phyloP scores from a whole-genome alignment of 257 asterid species.

The Nicotiana attenuata region DNA sequence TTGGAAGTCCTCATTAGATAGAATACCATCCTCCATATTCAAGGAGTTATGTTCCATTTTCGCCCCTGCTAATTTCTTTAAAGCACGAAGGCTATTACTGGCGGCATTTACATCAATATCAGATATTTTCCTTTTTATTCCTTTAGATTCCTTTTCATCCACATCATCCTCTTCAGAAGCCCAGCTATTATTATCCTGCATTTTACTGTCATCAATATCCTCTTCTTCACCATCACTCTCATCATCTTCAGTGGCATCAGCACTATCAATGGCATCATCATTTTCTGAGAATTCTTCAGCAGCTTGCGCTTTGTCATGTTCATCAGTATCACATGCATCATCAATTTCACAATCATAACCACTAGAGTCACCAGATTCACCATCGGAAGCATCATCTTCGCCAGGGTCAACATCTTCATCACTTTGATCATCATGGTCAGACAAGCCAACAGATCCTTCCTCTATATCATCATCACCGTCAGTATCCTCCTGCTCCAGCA shows the following conservation, averaged over 20 bases:
- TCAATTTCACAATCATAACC: conserved; percentile 34
- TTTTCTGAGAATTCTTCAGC: conserved; percentile 32
- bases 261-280: conserved; percentile 32
- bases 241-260: conserved; percentile 25
- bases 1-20: conserved; percentile 90
- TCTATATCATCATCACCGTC: conserved; percentile 44
- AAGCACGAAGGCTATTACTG: conserved; percentile 62
- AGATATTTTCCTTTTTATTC: conserved; percentile 60
- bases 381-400: conserved; percentile 33
- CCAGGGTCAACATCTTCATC: conserved; percentile 26
- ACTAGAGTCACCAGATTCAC: conserved; percentile 28
- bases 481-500: conserved; percentile 50
- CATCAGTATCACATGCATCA: conserved; percentile 25
- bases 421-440: conserved; percentile 29
- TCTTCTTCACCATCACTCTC: conserved; percentile 33
- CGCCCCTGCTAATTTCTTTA: conserved; percentile 70
- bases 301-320: conserved; percentile 33
- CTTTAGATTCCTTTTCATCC: conserved; percentile 24
- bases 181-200: conserved; percentile 11
- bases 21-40: conserved; percentile 58
- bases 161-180: conserved; percentile 16
- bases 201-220: conserved; percentile 18
- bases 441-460: conserved; percentile 19
- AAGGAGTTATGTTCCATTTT: conserved; percentile 23
- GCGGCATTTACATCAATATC: conserved; percentile 68